Evolutionary conservation across 495 filamentous ascomycete species (phyloP), one percentile per base, ranked within the genome.

Genomic region (Tuber brumale): DNA sequence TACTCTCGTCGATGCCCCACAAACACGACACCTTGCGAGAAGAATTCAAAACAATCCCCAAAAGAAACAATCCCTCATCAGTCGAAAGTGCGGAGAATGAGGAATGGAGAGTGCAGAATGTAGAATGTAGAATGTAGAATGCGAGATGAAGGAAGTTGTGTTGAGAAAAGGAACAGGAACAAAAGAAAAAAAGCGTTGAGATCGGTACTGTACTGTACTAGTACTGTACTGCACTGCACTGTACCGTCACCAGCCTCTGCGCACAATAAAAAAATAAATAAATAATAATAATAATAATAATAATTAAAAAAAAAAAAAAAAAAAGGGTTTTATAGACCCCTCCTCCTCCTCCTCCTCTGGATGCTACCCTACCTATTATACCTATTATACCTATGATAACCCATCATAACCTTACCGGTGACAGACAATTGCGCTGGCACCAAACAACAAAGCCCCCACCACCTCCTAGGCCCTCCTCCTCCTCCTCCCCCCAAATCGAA

Each of bases 291-390:
- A n/a, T 23, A 9, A 23, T 0, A 8, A 8, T 9, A n/a, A 12
- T 6, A 23, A 10, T 8, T n/a, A n/a, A n/a, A n/a, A n/a, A 57
- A 46, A 35, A 23, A 71, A 27, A 46, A 41, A 48, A 48, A 41
- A 72, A 72, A 46, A 71, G 66, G 41, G 6, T 42, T 42, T 42
- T 42, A 10, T 42, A 42, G 41, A 42, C 41, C n/a, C n/a, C n/a
- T n/a, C n/a, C n/a, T n/a, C n/a, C n/a, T n/a, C n/a, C n/a, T n/a
- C n/a, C 37, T 45, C 69, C 31, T 21, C 43, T n/a, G 66, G 71
- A 71, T 74, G 75, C 74, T 76, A 77, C 71, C 77, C 46, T 70
- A 23, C n/a, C 10, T 61, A 66, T 42, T 3, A 10, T 61, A 66
- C 57, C 14, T n/a, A n/a, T n/a, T n/a, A n/a, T n/a, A n/a, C n/a